Evolutionary conservation across 495 filamentous ascomycete species (phyloP), one percentile per base, ranked within the genome.

Genomic region (Letharia columbiana): DNA sequence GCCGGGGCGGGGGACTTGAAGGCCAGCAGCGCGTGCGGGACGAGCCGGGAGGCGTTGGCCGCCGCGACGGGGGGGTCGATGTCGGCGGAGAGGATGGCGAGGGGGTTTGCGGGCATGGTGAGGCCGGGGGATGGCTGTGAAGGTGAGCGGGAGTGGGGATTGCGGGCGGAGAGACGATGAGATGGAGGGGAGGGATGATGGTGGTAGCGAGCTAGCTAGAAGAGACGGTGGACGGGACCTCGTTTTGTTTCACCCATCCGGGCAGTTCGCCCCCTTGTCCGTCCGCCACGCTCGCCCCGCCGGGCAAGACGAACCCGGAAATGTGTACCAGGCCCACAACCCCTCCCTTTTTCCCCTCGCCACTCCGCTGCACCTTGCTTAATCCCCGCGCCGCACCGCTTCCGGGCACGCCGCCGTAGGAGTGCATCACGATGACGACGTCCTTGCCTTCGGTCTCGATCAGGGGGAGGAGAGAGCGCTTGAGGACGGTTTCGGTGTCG

Each of bases 251-350:
- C 52, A 76, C 74, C 67, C 71, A 75, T 1, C 73, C 70, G 49
- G 73, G 60, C 28, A 64, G 63, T 20, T 49, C 47, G 17, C 78
- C 78, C 1, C 75, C 76, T 71, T 78, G 73, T 1, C 72, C 71
- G 31, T 69, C 71, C 47, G 79, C 70, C 61, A 80, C 47, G 67
- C 75, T 74, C 66, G 77, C 66, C 1, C 79, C 78, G 11, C 77
- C 49, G 0, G 71, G 68, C 1, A 76, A 74, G 0, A 79, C 72
- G 58, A 82, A 78, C 0, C 78, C 81, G 15, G 75, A 69, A 18
- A 83, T 71, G 66, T 79, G 82, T 28, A 28, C 23, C 23, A 28
- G 23, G 23, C 23, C 23, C 23, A 28, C 23, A 28, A 28, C 23
- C 23, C 23, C 23, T 1, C 23, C 23, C 23, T 28, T 28, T 28